Evolutionary conservation across 306 rosid genomes (phyloP).

Genomic region (Acacia melanoxylon): DNA sequence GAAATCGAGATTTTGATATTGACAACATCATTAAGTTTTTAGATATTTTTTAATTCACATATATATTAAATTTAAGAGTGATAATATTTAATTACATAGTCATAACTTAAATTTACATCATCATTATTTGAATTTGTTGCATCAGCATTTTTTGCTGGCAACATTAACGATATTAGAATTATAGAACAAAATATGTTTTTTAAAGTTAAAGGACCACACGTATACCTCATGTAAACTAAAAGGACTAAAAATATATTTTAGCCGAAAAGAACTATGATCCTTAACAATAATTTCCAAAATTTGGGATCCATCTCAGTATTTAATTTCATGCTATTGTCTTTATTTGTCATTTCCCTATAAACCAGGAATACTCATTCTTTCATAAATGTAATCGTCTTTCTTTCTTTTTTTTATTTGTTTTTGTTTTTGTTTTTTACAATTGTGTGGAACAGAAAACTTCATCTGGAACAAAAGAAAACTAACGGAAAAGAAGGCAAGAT

Average conservation of each 20-base stretch:
- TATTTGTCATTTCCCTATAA: background rate
- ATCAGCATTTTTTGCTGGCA: rapidly evolving
- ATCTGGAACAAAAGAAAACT: background rate
- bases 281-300: background rate
- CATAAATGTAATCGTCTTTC: background rate
- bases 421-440: slow-evolving; percentile 27
- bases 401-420: background rate
- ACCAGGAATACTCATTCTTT: background rate
- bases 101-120: no score
- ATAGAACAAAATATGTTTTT: no score
- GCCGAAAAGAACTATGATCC: background rate
- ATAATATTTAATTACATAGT: no score
- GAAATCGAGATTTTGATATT: no score
- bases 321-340: background rate
- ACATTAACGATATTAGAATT: no score
- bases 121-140: no score
- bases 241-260: no score
- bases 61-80: no score
- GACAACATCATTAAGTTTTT: no score
- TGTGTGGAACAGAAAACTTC: background rate
- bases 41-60: no score
- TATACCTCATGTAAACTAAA: no score
- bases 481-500: slow-evolving; percentile 31
- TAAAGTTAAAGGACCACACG: rapidly evolving
- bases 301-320: background rate